Evolutionary conservation across 257 asterid genomes (phyloP), one percentile per base, ranked within the genome.

Genomic region (Solanum medicagineum): DNA sequence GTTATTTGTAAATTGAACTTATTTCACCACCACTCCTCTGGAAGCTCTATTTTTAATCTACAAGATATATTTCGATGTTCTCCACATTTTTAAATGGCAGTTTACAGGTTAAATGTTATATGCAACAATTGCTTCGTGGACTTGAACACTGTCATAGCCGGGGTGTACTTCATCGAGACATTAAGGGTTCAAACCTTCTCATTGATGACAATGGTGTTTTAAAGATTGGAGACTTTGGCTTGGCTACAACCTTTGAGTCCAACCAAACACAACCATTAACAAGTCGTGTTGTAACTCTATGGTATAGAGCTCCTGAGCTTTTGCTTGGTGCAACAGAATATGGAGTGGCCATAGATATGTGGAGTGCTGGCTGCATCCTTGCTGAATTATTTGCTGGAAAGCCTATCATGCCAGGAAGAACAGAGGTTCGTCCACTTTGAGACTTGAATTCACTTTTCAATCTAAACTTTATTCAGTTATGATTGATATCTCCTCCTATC

Each of bases 341-440:
- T 68, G 97, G 97, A 85, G 90, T 87, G 16, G 97, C 97, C 40
- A 93, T 95, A 69, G 98, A 94, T 86, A 85, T 96, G 92, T 96
- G 99, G 99, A 96, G 99, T 62, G 92, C 86, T 5, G 98, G 99
- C 8, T 94, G 98, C 89, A 95, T 96, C 84, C 97, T 96, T 69
- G 99, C 98, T 32, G 99, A 96, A 84, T 83, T 94, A 49, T 94
- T 89, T 84, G 90, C 92, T 7, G 94, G 96, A 40, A 95, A 94
- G 87, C 98, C 98, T 79, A 95, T 96, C 87, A 92, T 96, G 97
- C 99, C 99, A 19, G 99, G 99, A 81, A 95, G 98, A 92, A 96
- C 98, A 55, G 98, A 96, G 97, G 99, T 96, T 87, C 44, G 8
- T 26, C 20, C 24, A 26, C 63, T 24, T 24, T 44, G 65, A 8